Evolutionary conservation across 129 eudicot species (phyloP).

Genomic region (Kitagawia praeruptora): DNA sequence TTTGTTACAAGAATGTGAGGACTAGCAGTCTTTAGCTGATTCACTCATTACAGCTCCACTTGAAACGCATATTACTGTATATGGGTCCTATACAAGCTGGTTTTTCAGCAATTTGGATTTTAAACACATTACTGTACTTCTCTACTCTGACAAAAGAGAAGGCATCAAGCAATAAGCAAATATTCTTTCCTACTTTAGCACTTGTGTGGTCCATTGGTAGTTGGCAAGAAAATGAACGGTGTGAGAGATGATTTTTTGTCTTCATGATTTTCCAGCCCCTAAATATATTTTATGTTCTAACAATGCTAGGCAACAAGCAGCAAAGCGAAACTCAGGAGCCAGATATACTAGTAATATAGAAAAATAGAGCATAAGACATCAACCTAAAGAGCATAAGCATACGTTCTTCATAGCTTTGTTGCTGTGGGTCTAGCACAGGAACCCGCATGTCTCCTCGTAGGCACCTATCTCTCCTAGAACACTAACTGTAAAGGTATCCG

Average conservation of each 20-base stretch:
- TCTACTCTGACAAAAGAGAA: not conserved
- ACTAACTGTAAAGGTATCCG: not conserved
- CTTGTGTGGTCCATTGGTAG: not conserved
- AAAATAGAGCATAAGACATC: not conserved
- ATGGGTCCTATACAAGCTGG: not conserved
- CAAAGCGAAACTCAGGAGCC: not conserved
- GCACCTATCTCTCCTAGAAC: not conserved
- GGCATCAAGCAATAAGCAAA: constrained; percentile 8
- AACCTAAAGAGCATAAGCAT: not conserved
- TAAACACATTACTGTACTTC: not conserved
- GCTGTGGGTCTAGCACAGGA: not conserved
- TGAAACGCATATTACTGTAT: not conserved
- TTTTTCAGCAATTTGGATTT: not conserved
- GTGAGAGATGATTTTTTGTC: not conserved
- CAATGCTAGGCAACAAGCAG: not conserved
- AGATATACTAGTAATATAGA: not conserved
- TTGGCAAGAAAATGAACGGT: constrained; percentile 4
- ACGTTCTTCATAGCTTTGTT: not conserved
- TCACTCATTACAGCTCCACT: constrained; percentile 3
- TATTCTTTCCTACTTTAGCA: constrained; percentile 1
- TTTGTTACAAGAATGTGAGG: not conserved
- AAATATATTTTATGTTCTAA: not conserved
- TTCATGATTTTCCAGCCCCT: not conserved
- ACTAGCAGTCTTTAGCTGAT: not conserved
- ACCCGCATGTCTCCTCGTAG: not conserved